Conservation (phyloP, 257 asterid species). For the Nyctanthes arbortristis region DNA sequence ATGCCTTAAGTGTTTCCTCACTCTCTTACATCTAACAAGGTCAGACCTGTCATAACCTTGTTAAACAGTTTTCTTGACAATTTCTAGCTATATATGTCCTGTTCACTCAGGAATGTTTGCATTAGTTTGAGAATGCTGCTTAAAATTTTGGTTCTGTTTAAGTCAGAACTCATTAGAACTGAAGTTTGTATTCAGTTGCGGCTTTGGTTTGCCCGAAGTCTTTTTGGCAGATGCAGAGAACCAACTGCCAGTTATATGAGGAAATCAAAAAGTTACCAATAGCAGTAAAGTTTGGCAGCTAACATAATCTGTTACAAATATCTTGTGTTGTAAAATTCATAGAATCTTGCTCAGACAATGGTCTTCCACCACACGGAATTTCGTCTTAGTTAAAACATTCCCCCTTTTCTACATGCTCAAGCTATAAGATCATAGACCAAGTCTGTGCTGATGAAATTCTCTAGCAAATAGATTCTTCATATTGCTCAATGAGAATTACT, state of each 20-base stretch:
- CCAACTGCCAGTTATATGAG: not conserved
- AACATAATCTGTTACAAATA: not conserved
- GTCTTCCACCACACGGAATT: not conserved
- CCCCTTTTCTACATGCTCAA: not conserved
- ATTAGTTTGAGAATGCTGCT: not conserved
- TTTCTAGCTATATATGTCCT: not conserved
- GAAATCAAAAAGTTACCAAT: not conserved
- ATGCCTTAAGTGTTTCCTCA: too few species aligned
- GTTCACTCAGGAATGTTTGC: not conserved
- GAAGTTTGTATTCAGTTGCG: not conserved
- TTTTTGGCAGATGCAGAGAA: not conserved
- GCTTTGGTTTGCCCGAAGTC: not conserved
- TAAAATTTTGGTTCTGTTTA: not conserved
- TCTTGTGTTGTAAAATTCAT: not conserved
- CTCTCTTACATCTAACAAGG: not conserved
- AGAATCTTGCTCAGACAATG: not conserved
- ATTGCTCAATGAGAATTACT: not conserved
- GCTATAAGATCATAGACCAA: not conserved
- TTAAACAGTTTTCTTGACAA: not conserved
- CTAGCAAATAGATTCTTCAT: not conserved
- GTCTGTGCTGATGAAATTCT: not conserved
- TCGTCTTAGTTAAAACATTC: not conserved
- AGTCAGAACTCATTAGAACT: not conserved
- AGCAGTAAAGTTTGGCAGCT: not conserved
- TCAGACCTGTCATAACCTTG: not conserved